Evolutionary conservation across 768 basidiomycete species (phyloP).

Genomic region (Auricularia auricula-judae): DNA sequence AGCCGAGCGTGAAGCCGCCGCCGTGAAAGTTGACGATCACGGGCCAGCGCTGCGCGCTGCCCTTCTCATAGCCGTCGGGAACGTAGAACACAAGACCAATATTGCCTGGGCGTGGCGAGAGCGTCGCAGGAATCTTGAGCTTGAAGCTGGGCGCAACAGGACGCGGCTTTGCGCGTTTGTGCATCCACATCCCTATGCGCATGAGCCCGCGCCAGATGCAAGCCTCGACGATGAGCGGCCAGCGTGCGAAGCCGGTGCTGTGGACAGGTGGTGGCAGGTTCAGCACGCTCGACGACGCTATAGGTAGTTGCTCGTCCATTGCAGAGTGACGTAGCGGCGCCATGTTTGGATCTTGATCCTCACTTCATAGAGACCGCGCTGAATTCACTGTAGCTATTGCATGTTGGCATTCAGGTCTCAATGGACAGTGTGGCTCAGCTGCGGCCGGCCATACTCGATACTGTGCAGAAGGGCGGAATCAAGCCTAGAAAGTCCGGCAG

Average conservation of each 20-base stretch:
- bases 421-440: no score
- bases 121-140: slow-evolving; percentile 1
- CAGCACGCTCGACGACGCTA: no score
- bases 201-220: slow-evolving; percentile 4
- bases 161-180: slow-evolving; percentile 1
- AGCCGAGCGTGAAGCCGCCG: slow-evolving; percentile 11
- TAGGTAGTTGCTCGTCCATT: no score
- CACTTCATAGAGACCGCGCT: no score
- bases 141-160: slow-evolving; percentile 1
- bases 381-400: no score
- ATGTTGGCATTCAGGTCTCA: no score
- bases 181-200: slow-evolving; percentile 8
- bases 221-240: slow-evolving; percentile 1
- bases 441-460: no score
- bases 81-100: slow-evolving; percentile 7
- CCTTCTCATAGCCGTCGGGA: background rate
- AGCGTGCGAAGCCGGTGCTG: background rate
- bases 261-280: no score
- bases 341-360: no score
- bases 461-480: no score
- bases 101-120: background rate
- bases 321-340: no score
- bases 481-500: no score
- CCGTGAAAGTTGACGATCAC: slow-evolving; percentile 8
- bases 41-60: background rate